A percentile compares a stretch with the other conserved stretches of the same genome.
Evolutionary conservation across 208 protist genomes (phyloP).

Genomic region (Angomonas deanei): DNA sequence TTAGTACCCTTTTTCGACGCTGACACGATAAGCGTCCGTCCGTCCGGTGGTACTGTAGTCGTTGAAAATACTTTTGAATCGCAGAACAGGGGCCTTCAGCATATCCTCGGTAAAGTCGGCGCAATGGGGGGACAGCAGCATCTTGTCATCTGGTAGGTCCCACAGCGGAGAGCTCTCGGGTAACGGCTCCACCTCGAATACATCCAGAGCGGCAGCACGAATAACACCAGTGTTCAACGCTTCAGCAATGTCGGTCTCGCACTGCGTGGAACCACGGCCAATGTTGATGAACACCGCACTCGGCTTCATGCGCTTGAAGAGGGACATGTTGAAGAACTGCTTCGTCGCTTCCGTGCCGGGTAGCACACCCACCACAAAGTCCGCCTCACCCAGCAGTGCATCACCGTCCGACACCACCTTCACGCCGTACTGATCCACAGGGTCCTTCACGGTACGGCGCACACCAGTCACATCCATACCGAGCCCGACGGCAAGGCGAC

Average conservation of each 20-base stretch:
- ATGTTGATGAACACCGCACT: slow-evolving; percentile 84
- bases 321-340: slow-evolving; percentile 73
- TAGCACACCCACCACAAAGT: slow-evolving; percentile 84
- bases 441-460: slow-evolving; percentile 28
- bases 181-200: slow-evolving; percentile 77
- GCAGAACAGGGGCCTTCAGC: slow-evolving; percentile 8
- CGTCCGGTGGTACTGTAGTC: neutral
- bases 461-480: slow-evolving; percentile 79
- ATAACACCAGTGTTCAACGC: slow-evolving; percentile 58
- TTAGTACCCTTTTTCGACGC: slow-evolving; percentile 29
- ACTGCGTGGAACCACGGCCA: slow-evolving; percentile 64
- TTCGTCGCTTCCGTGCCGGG: slow-evolving; percentile 54
- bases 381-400: slow-evolving; percentile 50
- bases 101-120: slow-evolving; percentile 42
- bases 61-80: slow-evolving; percentile 27
- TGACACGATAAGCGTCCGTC: slow-evolving; percentile 26
- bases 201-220: slow-evolving; percentile 68
- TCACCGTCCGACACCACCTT: slow-evolving; percentile 41
- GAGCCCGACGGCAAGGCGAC: slow-evolving; percentile 29
- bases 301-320: slow-evolving; percentile 78
- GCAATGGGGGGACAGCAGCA: slow-evolving; percentile 61
- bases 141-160: slow-evolving; percentile 53
- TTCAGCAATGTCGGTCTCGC: slow-evolving; percentile 50
- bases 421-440: slow-evolving; percentile 59
- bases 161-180: slow-evolving; percentile 53